Conservation (phyloP, 352 stramenopile species). For the Pythium grandisporangium region DNA sequence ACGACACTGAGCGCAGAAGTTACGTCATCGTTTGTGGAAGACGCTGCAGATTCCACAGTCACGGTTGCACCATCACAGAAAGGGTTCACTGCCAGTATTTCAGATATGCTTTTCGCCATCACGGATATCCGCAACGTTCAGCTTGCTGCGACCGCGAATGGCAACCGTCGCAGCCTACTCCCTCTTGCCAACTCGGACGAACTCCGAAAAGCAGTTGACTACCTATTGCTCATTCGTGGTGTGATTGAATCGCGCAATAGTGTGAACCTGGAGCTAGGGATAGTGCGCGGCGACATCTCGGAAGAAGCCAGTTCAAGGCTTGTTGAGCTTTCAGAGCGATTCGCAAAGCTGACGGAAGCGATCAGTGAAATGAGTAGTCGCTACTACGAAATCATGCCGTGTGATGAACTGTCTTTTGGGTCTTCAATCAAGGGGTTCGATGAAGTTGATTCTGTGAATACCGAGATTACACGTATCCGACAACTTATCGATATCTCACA, state of each 20-base stretch:
- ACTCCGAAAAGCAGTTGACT: conserved; percentile 20
- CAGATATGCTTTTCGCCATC: conserved; percentile 34
- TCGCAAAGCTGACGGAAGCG: conserved; percentile 28
- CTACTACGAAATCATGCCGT: conserved; percentile 60
- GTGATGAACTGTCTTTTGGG: conserved; percentile 30
- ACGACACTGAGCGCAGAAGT: conserved; percentile 50
- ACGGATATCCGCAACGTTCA: conserved; percentile 51
- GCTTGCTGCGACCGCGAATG: conserved; percentile 26
- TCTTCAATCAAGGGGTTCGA: conserved; percentile 39
- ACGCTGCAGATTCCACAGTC: too few relatives aligned
- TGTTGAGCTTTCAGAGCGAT: conserved; percentile 22
- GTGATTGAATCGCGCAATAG: conserved; percentile 27
- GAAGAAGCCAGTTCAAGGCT: conserved; percentile 22
- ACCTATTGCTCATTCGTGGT: conserved; percentile 21
- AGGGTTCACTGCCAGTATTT: too few relatives aligned
- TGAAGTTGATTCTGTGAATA: conserved; percentile 25
- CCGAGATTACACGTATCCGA: conserved; percentile 35
- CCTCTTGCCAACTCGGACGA: conserved; percentile 45
- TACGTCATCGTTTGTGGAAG: conserved; percentile 41
- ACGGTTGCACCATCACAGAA: too few relatives aligned
- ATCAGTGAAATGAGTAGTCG: conserved; percentile 44
- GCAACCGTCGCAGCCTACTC: conserved; percentile 26
- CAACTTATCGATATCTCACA: conserved; percentile 41
- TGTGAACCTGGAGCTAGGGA: conserved; percentile 23
- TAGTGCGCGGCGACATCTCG: conserved; percentile 17